Percentiles rank a stretch among this genome's conserved stretches.
Conservation (phyloP, 306 rosid genomes). For the Chamaecrista fasciculata region DNA sequence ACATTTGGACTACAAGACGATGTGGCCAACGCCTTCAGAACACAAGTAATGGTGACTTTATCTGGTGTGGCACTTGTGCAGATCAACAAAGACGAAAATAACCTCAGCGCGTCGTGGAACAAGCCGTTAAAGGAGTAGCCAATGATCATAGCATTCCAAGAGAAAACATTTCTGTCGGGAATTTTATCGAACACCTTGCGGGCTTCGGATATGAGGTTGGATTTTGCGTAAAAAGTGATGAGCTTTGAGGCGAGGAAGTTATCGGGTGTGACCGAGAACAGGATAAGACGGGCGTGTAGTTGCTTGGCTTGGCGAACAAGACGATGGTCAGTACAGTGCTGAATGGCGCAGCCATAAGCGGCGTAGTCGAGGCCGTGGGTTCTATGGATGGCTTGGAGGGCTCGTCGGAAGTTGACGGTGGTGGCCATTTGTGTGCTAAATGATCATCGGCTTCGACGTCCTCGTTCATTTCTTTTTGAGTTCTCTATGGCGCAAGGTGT, state of each 20-base stretch:
- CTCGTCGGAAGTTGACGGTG: conserved; percentile 31
- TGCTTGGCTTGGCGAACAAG: conserved; percentile 64
- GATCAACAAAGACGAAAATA: conserved; percentile 46
- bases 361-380: conserved; percentile 40
- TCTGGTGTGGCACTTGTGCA: conserved; percentile 43
- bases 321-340: conserved; percentile 53
- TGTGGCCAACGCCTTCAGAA: conserved; percentile 57
- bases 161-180: conserved; percentile 55
- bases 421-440: conserved; percentile 26
- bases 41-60: conserved; percentile 51
- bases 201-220: conserved; percentile 42
- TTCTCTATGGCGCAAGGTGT: not conserved
- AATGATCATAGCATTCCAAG: conserved; percentile 76
- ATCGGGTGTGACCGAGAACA: conserved; percentile 57
- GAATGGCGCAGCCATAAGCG: conserved; percentile 66
- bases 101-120: conserved; percentile 45
- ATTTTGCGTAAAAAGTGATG: conserved; percentile 51
- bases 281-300: conserved; percentile 77
- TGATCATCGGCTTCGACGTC: conserved; percentile 34
- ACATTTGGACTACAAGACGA: conserved; percentile 24
- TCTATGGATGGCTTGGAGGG: conserved; percentile 27
- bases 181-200: conserved; percentile 65
- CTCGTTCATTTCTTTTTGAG: conserved; percentile 40
- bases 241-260: conserved; percentile 90
- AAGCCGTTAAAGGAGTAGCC: conserved; percentile 54